These are phyloP conservation scores for Erigeron canadensis DNA, from an alignment of 129 eudicot genomes.

Conservation along the genomic window DNA sequence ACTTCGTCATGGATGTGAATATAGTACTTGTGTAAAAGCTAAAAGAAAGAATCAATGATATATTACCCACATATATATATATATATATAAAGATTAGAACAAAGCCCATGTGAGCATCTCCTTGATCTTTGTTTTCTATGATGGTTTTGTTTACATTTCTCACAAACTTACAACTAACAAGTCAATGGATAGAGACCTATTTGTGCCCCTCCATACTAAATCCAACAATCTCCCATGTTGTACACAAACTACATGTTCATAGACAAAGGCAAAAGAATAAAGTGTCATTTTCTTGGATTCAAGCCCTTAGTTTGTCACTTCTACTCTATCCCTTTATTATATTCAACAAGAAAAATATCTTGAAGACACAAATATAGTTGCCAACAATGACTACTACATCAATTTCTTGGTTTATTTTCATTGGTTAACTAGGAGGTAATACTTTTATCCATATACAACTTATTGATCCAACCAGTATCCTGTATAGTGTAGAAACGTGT, in stretches of 20 bases:
- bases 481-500: no score
- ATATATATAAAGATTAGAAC: conserved; percentile 16
- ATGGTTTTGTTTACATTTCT: conserved; percentile 26
- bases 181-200: conserved; percentile 23
- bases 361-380: conserved; percentile 4
- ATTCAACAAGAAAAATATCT: neutral
- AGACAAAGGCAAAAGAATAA: conserved; percentile 24
- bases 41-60: conserved; percentile 20
- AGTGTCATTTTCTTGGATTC: conserved; percentile 28
- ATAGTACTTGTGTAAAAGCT: neutral
- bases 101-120: conserved; percentile 28
- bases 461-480: no score
- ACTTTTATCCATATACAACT: no score
- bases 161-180: conserved; percentile 18
- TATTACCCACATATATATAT: no score
- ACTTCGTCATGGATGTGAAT: neutral
- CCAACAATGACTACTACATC: neutral
- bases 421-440: neutral
- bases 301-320: conserved; percentile 22
- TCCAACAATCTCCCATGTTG: conserved; percentile 28
- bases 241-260: conserved; percentile 21
- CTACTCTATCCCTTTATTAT: neutral
- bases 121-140: conserved; percentile 28
- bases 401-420: neutral
- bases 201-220: conserved; percentile 15